Evolutionary conservation across 2,329 filamentous ascomycete species (phyloP), one percentile per base, ranked within the genome.

Genomic region (Fusarium nisikadoi): DNA sequence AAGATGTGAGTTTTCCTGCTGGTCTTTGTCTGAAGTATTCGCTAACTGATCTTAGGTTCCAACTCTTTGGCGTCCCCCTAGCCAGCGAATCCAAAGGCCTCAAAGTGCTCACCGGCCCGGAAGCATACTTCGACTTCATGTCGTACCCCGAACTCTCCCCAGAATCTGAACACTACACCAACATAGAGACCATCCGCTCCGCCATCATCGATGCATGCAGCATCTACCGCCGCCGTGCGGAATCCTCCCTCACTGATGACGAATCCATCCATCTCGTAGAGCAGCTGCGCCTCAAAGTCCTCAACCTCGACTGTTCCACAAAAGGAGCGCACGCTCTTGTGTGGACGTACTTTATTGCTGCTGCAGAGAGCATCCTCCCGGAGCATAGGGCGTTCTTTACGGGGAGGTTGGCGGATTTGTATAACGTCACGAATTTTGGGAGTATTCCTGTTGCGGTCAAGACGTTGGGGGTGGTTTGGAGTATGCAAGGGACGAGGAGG

Each of bases 261-360:
- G 73, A 77, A 6, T 80, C 78, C 1, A 72, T 75, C 4, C 72
- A 78, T 11, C 42, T 77, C 4, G 68, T 83, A 1, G 80, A 82
- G 25, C 70, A 75, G 25, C 65, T 84, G 1, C 79, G 78, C 3
- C 62, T 74, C 17, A 77, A 80, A 6, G 76, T 83, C 1, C 36
- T 69, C 4, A 67, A 67, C 10, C 59, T 84, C 9, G 72, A 77
- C 9, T 67, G 76, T 1, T 59, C 75, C 3, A 77, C 75, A 1
- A 77, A 77, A 7, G 81, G 82, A 5, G 76, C 78, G 0, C 82
- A 84, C 43, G 79, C 81, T 2, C 78, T 84, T 1, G 81, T 84
- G 0, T 84, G 83, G 83, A 75, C 80, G 1, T 84, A 79, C 56
- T 84, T 84, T 35, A 77, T 84, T 2, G 82, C 81, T 2, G 81